Evolutionary conservation across 2,329 filamentous ascomycete species (phyloP), one percentile per base, ranked within the genome.

Genomic region (Macrophomina pseudophaseolina): DNA sequence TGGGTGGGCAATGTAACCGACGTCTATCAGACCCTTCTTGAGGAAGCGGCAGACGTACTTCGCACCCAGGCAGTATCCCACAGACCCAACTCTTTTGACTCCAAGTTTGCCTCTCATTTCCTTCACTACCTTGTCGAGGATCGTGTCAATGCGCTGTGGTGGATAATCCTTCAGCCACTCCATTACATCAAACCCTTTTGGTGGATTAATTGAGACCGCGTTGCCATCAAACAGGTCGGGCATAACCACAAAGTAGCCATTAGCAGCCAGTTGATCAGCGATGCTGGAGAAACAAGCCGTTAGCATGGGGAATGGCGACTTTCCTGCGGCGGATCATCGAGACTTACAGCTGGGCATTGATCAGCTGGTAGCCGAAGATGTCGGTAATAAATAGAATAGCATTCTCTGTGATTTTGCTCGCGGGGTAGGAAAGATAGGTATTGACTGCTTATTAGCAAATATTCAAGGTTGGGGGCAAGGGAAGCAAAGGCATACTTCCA

Each of bases 1-100:
- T 0, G 92, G 92, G 78, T 95, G 92, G 1, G 91, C 92, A n/a
- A 87, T 79, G 79, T 85, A 95, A 44, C 90, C 91, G 63, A 86
- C 91, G 64, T 91, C 84, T 70, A 94, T 80, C 40, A 28, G 12
- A n/a, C 69, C 87, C 87, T 66, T 69, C 51, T 79, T 82, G 32
- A 87, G 84, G 81, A 89, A 90, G 49, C 93, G 87, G 63, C 85
- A 84, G 62, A 85, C 83, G 69, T 86, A 86, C 70, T 85, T 86
- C 2, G 79, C 84, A 40, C 83, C 82, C 69, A 83, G 84, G 73
- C 82, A 84, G 71, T 83, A 83, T 3, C 82, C 81, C 2, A 82
- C 80, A 18, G 76, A 77, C n/a, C 81, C 83, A 48, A 84, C 74
- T 53, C 76, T 77, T 74, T 44, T 81, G 23, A 84, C 76, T 16